These are phyloP conservation scores for Kodamaea alishanica DNA, from an alignment of 1,139 yeast species.

Conservation along the genomic window DNA sequence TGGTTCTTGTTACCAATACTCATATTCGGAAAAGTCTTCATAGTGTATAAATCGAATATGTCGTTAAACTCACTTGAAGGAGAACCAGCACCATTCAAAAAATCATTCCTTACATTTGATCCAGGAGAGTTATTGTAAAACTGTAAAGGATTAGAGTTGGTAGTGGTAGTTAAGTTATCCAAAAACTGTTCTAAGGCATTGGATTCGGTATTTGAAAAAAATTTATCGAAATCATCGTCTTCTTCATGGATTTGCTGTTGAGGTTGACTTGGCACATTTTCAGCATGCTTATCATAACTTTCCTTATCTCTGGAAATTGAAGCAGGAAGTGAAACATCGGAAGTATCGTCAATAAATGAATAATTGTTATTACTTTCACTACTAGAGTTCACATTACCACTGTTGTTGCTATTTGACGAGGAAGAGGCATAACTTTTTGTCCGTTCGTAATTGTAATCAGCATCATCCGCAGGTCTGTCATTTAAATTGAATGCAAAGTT, in stretches of 20 bases:
- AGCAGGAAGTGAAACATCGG: neutral
- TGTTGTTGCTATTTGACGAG: neutral
- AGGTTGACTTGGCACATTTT: neutral
- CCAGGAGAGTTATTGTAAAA: conserved; percentile 20
- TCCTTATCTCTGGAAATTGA: conserved; percentile 1
- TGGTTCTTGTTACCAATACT: conserved; percentile 4
- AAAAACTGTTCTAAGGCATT: conserved; percentile 44
- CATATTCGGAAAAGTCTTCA: conserved; percentile 20
- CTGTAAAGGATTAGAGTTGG: conserved; percentile 27
- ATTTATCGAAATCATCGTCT: conserved; percentile 40
- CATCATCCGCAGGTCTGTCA: conserved; percentile 4
- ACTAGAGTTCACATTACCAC: neutral
- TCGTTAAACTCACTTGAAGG: conserved; percentile 15
- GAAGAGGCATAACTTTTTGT: conserved; percentile 9
- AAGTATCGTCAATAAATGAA: neutral
- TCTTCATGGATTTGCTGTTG: conserved; percentile 11
- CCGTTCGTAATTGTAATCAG: conserved; percentile 13
- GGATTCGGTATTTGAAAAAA: conserved; percentile 44
- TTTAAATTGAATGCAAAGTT: conserved; percentile 5
- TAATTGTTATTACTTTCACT: neutral
- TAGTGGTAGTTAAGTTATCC: conserved; percentile 41
- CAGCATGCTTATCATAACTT: no score
- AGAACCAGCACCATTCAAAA: conserved; percentile 1
- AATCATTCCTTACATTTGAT: conserved; percentile 12
- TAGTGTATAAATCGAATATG: conserved; percentile 31